Evolutionary conservation across 768 basidiomycete genomes (phyloP).

Genomic region (Pulveroboletus ravenelii): DNA sequence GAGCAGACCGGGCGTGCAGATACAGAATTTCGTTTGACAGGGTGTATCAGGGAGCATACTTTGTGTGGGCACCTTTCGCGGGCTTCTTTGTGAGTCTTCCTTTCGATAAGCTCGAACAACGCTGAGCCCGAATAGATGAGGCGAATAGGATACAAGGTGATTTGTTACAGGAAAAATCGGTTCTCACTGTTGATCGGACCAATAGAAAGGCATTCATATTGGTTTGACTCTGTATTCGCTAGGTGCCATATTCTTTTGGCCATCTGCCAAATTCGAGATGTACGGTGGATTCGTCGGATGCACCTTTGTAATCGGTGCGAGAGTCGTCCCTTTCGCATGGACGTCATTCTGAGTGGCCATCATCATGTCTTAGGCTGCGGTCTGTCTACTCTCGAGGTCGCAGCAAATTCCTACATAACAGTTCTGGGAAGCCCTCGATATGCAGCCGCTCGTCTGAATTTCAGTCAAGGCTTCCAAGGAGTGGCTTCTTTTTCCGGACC

Average conservation of each 20-base stretch:
- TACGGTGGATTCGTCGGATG: conserved; percentile 73
- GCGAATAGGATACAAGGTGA: conserved; percentile 63
- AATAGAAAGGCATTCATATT: conserved; percentile 56
- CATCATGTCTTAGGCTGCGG: conserved; percentile 46
- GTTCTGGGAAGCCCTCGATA: conserved; percentile 64
- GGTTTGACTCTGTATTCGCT: conserved; percentile 54
- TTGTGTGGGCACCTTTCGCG: conserved; percentile 56
- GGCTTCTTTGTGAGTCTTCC: conserved; percentile 47
- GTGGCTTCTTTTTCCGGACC: conserved; percentile 71
- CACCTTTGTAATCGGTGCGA: conserved; percentile 61
- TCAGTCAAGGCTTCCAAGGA: conserved; percentile 78
- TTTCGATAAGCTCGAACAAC: not conserved
- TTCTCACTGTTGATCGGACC: not conserved
- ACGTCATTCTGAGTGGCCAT: not conserved
- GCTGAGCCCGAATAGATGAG: conserved; percentile 42
- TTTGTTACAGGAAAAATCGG: not conserved
- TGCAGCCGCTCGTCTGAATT: conserved; percentile 71
- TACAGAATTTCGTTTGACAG: not conserved
- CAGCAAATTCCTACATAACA: conserved; percentile 77
- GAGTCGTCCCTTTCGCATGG: not conserved
- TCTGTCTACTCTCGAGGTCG: conserved; percentile 61
- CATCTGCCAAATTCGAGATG: conserved; percentile 59
- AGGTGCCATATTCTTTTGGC: conserved; percentile 80
- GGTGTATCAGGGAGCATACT: conserved; percentile 48
- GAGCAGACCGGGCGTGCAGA: conserved; percentile 12